phyloP scores from a whole-genome alignment of 2,329 filamentous ascomycete genomes.

The Neofusicoccum kwambonambiense region DNA sequence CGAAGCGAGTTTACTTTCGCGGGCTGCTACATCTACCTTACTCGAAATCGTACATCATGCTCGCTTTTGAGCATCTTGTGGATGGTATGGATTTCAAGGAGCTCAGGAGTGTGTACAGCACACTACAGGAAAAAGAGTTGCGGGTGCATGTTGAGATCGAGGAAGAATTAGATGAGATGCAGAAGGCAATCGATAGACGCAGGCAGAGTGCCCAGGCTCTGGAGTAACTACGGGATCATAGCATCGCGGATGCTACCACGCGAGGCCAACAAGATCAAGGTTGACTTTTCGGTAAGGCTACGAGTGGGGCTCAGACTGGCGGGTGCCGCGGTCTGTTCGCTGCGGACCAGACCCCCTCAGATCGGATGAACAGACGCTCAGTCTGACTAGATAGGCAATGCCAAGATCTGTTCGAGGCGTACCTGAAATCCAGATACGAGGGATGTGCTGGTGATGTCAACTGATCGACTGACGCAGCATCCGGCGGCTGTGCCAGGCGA shows the following conservation, averaged over 20 bases:
- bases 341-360: not conserved
- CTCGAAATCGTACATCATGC: slow-evolving; percentile 60
- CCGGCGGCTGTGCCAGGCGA: not conserved
- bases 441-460: not conserved
- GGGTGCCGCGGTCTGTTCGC: not conserved
- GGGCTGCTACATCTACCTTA: slow-evolving; percentile 61
- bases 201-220: not conserved
- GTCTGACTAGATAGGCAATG: not conserved
- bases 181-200: not conserved
- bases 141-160: slow-evolving; percentile 58
- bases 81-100: slow-evolving; percentile 46
- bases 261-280: too few species aligned
- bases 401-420: not conserved
- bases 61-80: slow-evolving; percentile 51
- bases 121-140: slow-evolving; percentile 62
- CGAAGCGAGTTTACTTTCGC: slow-evolving; percentile 55
- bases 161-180: slow-evolving; percentile 26
- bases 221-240: not conserved
- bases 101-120: slow-evolving; percentile 53
- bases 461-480: not conserved
- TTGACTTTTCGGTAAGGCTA: not conserved
- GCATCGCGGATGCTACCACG: too few species aligned
- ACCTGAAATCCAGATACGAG: not conserved
- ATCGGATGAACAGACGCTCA: not conserved
- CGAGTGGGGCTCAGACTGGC: not conserved